Conservation (phyloP, 352 stramenopile genomes). For the Phytopythium cucurbitacearum region DNA sequence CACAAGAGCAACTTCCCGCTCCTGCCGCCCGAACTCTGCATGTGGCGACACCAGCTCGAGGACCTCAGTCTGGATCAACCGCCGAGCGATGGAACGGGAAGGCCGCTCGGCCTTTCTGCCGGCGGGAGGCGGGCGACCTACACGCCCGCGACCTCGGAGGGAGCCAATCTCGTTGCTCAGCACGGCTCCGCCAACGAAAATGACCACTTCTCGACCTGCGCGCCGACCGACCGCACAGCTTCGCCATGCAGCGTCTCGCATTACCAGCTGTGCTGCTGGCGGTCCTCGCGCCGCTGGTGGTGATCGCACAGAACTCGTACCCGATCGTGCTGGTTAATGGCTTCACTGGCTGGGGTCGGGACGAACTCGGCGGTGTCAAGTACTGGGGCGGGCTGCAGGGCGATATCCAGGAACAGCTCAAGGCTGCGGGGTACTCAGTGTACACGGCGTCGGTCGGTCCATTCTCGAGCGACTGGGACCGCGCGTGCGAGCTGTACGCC, state of each 20-base stretch:
- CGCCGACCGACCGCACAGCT: too few species aligned
- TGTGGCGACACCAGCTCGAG: too few species aligned
- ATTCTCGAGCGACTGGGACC: slow-evolving; percentile 61
- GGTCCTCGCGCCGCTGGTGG: slow-evolving; percentile 1
- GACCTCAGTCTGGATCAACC: too few species aligned
- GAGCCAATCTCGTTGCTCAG: too few species aligned
- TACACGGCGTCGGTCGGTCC: slow-evolving; percentile 46
- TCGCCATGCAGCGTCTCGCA: not conserved
- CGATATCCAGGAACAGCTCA: slow-evolving; percentile 37
- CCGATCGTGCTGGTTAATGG: slow-evolving; percentile 52
- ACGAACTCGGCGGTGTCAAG: slow-evolving; percentile 36
- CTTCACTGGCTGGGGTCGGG: slow-evolving; percentile 36
- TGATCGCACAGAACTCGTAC: slow-evolving; percentile 28
- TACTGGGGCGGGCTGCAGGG: slow-evolving; percentile 54
- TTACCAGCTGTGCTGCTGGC: slow-evolving; percentile 9
- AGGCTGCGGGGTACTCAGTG: slow-evolving; percentile 34
- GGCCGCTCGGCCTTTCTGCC: too few species aligned
- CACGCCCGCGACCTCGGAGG: too few species aligned
- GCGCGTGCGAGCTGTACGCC: slow-evolving; percentile 56
- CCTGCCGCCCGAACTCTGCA: too few species aligned
- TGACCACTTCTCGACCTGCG: not conserved
- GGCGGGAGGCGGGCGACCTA: too few species aligned
- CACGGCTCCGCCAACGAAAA: too few species aligned
- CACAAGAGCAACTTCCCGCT: too few species aligned
- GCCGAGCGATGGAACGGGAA: too few species aligned